phyloP scores from a whole-genome alignment of 148 eudicot species.

The Polygonum aviculare region DNA sequence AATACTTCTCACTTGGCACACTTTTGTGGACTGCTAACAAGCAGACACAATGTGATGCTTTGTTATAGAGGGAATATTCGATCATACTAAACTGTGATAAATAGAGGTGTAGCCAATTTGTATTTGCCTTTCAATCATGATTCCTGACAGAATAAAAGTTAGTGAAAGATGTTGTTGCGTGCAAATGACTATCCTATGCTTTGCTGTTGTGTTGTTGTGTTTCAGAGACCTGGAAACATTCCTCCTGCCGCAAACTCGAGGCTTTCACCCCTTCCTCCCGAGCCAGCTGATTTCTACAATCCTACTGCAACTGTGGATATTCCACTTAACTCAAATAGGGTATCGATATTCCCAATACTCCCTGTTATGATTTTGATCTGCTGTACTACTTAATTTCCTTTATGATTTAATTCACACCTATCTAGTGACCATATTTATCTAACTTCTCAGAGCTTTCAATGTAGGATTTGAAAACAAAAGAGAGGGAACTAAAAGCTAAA shows the following conservation, averaged over 20 bases:
- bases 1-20: background rate
- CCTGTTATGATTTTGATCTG: background rate
- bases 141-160: background rate
- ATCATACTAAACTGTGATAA: background rate
- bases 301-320: constrained; percentile 64
- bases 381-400: background rate
- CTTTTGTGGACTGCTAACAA: background rate
- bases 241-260: constrained; percentile 68
- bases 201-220: background rate
- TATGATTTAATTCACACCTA: background rate
- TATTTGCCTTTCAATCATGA: background rate
- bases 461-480: constrained; percentile 80
- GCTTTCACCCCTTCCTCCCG: constrained; percentile 87
- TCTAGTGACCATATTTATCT: background rate
- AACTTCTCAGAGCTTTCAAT: constrained; percentile 3
- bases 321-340: constrained; percentile 59
- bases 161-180: background rate
- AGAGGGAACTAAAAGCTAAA: constrained; percentile 80
- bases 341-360: constrained; percentile 1
- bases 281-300: constrained; percentile 81
- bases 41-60: background rate
- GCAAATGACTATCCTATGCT: too few relatives aligned
- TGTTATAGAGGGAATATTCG: background rate
- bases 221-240: constrained; percentile 56
- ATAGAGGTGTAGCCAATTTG: background rate